Evolutionary conservation across 352 stramenopile species (phyloP), one percentile per base, ranked within the genome.

Genomic region (Phytophthora pseudosyringae): DNA sequence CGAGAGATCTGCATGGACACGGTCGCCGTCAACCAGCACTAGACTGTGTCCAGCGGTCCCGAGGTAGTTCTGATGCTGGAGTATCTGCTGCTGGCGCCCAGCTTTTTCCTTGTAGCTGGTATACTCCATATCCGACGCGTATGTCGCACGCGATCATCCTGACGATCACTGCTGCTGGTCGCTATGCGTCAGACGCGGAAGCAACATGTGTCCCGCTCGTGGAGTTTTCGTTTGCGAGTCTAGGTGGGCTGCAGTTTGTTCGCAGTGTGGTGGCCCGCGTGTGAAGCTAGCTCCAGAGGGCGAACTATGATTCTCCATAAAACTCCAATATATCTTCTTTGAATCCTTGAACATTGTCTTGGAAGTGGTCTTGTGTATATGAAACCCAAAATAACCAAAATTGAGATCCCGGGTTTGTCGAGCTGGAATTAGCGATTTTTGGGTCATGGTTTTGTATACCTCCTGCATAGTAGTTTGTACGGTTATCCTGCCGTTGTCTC

Each of bases 1-100:
- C 8, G 5, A 5, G 31, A 53, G 16, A 13, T 53, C 46, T 53
- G 31, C 46, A 16, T 26, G 29, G 46, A 53, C n/a, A 53, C 46
- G 0, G 5, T 53, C 10, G 8, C 15, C 2, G 31, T 53, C 2
- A 53, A 43, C 31, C 46, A 53, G 11, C 4, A 3, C 4, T n/a
- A 41, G 9, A 0, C 8, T 8, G 11, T 15, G 11, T 25, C 25
- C 12, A 40, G 9, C 16, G 46, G 29, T 40, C 4, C 11, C 10
- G 43, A 33, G 43, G 25, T 25, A 11, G 8, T 5, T 3, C 7
- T 32, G 10, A 6, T 10, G 0, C 16, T 41, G 2, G n/a, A 41
- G 3, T 10, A 53, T 32, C 9, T 53, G 29, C 46, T 41, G 15
- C 31, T 43, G 31, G 46, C 5, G 31, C 4, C 31, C 31, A 35